Base-by-base conservation (phyloP, 1,284 basidiomycete species). In the Ustilago lituana region DNA sequence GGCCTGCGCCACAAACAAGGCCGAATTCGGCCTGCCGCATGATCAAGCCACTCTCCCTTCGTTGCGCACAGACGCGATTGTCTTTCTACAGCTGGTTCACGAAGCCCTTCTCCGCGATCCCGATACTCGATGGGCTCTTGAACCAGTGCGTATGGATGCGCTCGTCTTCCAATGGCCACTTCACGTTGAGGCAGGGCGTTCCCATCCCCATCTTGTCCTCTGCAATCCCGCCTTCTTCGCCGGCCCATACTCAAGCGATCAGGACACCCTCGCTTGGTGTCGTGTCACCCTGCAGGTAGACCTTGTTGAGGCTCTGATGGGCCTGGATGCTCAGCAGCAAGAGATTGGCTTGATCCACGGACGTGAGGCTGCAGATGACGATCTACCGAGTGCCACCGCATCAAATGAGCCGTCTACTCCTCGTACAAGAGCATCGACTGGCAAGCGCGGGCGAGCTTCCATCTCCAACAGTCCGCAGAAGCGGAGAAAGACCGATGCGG, bases 61-160 rank as follows among this genome's bases (percentile, higher is more conserved):
- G 2, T 17, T 35, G 9, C 56, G 43, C 12, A 24, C 46, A 10
- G 56, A 65, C 7, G 38, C 56, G 2, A 12, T 24, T 17, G 23
- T 17, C 10, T 51, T 59, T 17, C 48, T 65, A 5, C 38, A 55
- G 17, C 32, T 26, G 17, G 33, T 50, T 19, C 35, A 65, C 32
- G 43, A 65, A 1, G 22, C 47, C 33, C 46, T 65, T 17, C 47
- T 65, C 12, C 37, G 43, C 23, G 62, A 65, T 31, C 56, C 56
- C 15, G 56, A 65, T 23, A 55, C 50, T 20, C 55, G 62, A 14
- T 59, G 62, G 62, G 62, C 55, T 1, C 52, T 65, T 36, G 62
- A 65, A 17, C 55, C 56, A 0, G 11, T 65, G 40, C 43, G 29
- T 15, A 17, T 65, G 22, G 62, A 65, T 20, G 46, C 55, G 3